Conservation (phyloP, 225 moss, liverwort and hornwort species). For the Physcomitrellopsis africana region DNA sequence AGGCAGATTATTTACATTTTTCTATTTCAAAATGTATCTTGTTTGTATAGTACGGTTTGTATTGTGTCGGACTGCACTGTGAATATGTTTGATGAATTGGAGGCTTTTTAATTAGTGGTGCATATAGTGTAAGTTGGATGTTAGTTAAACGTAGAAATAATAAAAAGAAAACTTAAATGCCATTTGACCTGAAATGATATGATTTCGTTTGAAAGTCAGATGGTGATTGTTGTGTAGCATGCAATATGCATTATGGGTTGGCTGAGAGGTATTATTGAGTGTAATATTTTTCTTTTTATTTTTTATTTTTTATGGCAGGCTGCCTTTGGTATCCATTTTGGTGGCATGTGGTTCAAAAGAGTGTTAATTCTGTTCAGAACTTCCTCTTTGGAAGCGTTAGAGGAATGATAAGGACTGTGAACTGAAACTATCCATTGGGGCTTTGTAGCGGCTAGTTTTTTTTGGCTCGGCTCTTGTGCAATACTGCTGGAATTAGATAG, state of each 20-base stretch:
- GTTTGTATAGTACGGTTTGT: no score
- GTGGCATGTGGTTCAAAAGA: constrained; percentile 23
- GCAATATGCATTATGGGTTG: not conserved
- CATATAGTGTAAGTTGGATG: not conserved
- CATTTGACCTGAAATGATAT: not conserved
- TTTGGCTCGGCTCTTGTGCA: not conserved
- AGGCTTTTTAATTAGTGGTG: not conserved
- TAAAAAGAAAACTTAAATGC: no score
- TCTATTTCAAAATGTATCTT: no score
- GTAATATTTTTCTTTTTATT: no score
- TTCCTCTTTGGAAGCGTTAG: constrained; percentile 18
- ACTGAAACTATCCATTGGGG: constrained; percentile 13
- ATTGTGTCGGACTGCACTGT: no score
- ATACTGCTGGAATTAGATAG: not conserved
- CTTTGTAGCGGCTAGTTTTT: constrained; percentile 20
- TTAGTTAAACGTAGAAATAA: no score
- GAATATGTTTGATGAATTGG: not conserved
- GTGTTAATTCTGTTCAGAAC: constrained; percentile 14
- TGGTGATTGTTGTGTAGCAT: not conserved
- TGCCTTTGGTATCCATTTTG: not conserved
- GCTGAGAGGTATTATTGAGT: no score
- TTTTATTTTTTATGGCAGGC: constrained; percentile 19
- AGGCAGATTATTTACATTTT: no score
- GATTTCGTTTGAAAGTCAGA: not conserved
- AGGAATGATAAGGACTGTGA: constrained; percentile 25